These are phyloP conservation scores for Teratosphaeria gauchensis DNA, from an alignment of 2,329 filamentous ascomycete species.

Conservation along the genomic window DNA sequence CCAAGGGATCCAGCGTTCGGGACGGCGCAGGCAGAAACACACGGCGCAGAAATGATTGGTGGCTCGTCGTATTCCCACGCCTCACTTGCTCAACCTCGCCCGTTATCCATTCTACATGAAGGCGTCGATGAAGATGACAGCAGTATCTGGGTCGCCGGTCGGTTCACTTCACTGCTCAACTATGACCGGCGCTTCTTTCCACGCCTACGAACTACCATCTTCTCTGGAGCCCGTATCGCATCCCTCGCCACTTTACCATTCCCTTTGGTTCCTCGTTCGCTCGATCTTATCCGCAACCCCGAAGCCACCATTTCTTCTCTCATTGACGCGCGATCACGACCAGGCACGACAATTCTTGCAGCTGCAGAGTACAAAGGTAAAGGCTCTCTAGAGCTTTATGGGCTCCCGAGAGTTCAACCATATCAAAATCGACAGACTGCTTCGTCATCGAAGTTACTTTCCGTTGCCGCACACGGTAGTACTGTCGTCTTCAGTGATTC, in stretches of 20 bases:
- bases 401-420: conserved; percentile 33
- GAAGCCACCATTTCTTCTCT: conserved; percentile 44
- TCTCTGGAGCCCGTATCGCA: conserved; percentile 73
- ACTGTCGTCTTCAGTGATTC: conserved; percentile 76
- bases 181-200: conserved; percentile 86
- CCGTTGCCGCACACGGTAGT: conserved; percentile 71
- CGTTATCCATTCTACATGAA: conserved; percentile 72
- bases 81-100: conserved; percentile 67
- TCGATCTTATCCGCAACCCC: conserved; percentile 46
- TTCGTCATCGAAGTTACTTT: conserved; percentile 69
- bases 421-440: conserved; percentile 78
- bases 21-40: conserved; percentile 4
- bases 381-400: conserved; percentile 82
- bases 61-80: conserved; percentile 48
- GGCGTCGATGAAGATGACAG: conserved; percentile 47
- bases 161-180: conserved; percentile 79
- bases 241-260: conserved; percentile 61
- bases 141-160: conserved; percentile 79
- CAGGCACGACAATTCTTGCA: conserved; percentile 61
- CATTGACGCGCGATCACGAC: conserved; percentile 42
- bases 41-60: conserved; percentile 19
- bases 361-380: conserved; percentile 88
- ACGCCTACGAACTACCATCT: conserved; percentile 63
- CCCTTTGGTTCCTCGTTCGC: conserved; percentile 54
- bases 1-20: conserved; percentile 41